These are phyloP conservation scores for Alnus glutinosa DNA, from an alignment of 306 rosid genomes.

Conservation along the genomic window DNA sequence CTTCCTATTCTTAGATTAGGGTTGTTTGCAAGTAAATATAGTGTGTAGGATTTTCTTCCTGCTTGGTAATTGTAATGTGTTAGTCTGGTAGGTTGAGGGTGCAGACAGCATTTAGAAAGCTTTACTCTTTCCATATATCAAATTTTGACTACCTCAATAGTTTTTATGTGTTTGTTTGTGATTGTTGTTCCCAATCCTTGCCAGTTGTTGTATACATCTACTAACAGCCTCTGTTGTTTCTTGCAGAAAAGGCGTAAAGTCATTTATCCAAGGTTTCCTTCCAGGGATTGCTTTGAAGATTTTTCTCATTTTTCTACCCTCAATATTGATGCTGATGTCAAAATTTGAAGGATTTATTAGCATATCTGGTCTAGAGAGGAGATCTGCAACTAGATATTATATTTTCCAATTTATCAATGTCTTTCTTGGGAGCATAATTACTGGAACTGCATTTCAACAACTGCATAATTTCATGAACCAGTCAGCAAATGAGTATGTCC, in stretches of 20 bases:
- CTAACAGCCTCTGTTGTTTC: constrained; percentile 18
- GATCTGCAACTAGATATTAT: constrained; percentile 84
- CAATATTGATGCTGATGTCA: constrained; percentile 89
- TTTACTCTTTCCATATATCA: neutral
- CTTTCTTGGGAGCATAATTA: constrained; percentile 94
- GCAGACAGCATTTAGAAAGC: neutral
- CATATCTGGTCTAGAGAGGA: constrained; percentile 74
- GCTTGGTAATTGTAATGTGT: neutral
- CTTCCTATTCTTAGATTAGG: no score
- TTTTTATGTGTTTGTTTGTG: neutral
- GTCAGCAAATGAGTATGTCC: constrained; percentile 82
- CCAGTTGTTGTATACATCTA: neutral
- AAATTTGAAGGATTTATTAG: constrained; percentile 88
- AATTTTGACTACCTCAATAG: neutral
- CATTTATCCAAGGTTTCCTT: constrained; percentile 94
- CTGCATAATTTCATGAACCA: constrained; percentile 80
- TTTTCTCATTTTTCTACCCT: constrained; percentile 80
- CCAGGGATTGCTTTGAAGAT: constrained; percentile 96
- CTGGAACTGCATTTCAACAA: constrained; percentile 96
- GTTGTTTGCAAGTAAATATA: neutral
- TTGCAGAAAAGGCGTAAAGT: constrained; percentile 67
- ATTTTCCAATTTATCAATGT: constrained; percentile 85
- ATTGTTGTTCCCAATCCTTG: neutral
- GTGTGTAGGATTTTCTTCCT: neutral
- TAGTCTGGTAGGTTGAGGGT: neutral